Base-by-base conservation (phyloP, 2,329 filamentous ascomycete species). In the Colletotrichum acutatum region DNA sequence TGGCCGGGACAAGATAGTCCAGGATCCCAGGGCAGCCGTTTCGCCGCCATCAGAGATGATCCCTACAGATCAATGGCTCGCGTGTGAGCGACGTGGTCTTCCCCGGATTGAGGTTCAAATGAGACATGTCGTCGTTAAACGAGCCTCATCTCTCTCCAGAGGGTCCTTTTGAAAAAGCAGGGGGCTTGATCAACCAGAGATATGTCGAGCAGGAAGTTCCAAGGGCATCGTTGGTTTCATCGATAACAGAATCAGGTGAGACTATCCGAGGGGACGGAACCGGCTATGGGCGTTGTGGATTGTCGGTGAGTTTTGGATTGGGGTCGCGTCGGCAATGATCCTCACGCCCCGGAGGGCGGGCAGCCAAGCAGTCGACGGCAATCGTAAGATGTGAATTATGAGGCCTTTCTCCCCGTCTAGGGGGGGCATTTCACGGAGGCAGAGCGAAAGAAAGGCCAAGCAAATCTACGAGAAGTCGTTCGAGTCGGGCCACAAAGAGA, bases 281-380 rank as follows among this genome's bases (percentile, higher is more conserved):
- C 26, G 60, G 60, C 49, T 63, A 46, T 42, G 9, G 46, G 59
- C 53, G 54, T 72, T 68, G 69, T 64, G 52, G 69, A 60, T 54
- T 69, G 69, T 69, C 69, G 69, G 69, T 72, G 69, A 72, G 69
- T 72, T 69, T 69, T 69, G 65, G 59, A 72, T 63, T 59, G 34
- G 69, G 37, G 53, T 72, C 58, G 37, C 66, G 64, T 72, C 66
- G 66, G 59, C 53, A 69, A 52, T 72, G 52, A 32, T 66, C 32
- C 24, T 34, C 32, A 32, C 66, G 49, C 24, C 59, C 56, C 22
- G 57, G 46, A 61, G 46, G 22, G 53, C 28, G 3, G 52, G n/a
- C 52, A 30, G 56, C 32, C 66, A 57, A 62, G 32, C 28, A 24
- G 26, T 52, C 58, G 52, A 56, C 4, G 34, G 12, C 22, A 24